Evolutionary conservation across 371 early-diverging fungal genomes (phyloP), one percentile per base, ranked within the genome.

Genomic region (Apophysomyces ossiformis): DNA sequence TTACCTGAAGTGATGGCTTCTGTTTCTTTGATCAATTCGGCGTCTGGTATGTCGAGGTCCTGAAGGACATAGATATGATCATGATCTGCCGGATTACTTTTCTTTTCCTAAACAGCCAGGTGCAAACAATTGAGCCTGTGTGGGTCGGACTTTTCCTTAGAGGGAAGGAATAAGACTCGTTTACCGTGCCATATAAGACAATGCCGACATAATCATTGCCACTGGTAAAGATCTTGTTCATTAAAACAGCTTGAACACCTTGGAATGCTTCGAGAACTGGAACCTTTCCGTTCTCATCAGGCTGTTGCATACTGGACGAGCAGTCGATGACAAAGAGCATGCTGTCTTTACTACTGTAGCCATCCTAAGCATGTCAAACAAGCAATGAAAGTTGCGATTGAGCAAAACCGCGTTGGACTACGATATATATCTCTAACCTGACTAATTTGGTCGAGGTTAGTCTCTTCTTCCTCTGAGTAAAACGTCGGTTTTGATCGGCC

Each of bases 301-400:
- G 54, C 37, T 58, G 46, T 32, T 86, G 73, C 91, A 90, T 90
- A n/a, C 77, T 57, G 7, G 79, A 73, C 9, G 84, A 78, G 18
- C 87, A 86, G 71, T 92, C 90, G 63, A 92, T 85, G 18, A 85
- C 87, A 70, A 89, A 90, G 16, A 92, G 69, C 46, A 88, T 81
- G 37, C 84, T 77, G 61, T 90, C 89, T 15, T 81, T 75, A 45
- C 69, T 79, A 7, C 56, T 58, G n/a, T 60, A 60, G 13, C 18
- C n/a, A 50, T 9, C 9, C 54, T 50, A 50, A 9, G 54, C 4
- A 26, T 26, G 32, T 26, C 32, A 26, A 26, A 2, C 32, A 26
- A 26, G 32, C 32, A 26, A 26, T 26, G 32, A 26, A 26, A 26
- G 32, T 26, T 26, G 32, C 32, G 32, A 26, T 26, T 26, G 2